Base-by-base conservation (phyloP, 139 green algal species). In the Closterium sp. region DNA sequence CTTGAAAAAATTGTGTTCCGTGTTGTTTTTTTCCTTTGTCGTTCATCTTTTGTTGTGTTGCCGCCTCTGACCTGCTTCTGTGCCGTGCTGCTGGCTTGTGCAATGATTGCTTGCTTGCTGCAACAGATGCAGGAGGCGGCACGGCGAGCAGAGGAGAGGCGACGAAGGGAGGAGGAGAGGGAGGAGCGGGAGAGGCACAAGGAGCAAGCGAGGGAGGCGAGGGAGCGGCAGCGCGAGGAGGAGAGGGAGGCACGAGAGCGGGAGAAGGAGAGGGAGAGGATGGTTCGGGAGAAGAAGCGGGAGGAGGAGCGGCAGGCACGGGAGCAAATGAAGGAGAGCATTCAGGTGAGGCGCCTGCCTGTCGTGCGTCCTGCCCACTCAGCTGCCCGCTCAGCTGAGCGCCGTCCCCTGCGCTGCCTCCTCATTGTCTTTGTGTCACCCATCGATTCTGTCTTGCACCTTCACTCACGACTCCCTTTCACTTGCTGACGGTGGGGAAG, bases 221-320 rank as follows among this genome's bases (percentile, higher is more conserved):
- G 89, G 88, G 91, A 93, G 50, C 11, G 70, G 88, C n/a, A 50
- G 91, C 93, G 31, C 90, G 91, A 93, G 89, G 28, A 50, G 42
- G 91, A 93, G 84, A 32, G 91, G 88, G 19, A 88, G 32, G 88
- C 29, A 9, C 84, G 29, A 30, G 91, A 93, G 89, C n/a, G 88
- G 27, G 38, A 31, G 38, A 93, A 94, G 91, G 91, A 93, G 88
- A 21, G 93, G 24, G 91, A 93, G 91, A 89, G 91, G 31, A 28
- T 93, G 32, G 88, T 93, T n/a, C 24, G 87, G 50, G 91, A 93
- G 29, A 28, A 89, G 88, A 32, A 62, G 88, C 88, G 91, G 7
- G 91, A 93, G 70, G 30, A 93, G 45, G 34, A 93, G 28, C 91
- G 91, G 28, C 22, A 32, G 28, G 88, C 85, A 17, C 93, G 89